These are phyloP conservation scores for Omphalea diandra DNA, from an alignment of 441 rosid genomes.

Conservation along the genomic window DNA sequence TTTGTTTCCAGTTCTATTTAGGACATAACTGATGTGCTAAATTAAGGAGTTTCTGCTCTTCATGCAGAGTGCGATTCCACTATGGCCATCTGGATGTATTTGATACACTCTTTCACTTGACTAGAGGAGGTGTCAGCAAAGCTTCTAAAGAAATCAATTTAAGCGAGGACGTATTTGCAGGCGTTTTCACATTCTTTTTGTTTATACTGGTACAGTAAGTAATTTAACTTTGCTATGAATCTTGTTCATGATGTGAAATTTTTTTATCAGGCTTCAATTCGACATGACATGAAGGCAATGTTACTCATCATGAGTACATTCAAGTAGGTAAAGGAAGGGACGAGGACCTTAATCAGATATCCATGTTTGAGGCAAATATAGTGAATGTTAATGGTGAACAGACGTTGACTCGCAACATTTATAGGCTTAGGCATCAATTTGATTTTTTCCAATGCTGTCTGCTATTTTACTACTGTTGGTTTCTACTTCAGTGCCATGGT, in stretches of 20 bases:
- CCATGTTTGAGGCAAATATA: conserved; percentile 99
- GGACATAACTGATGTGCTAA: neutral
- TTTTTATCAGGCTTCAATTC: conserved; percentile 80
- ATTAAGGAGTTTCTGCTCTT: conserved; percentile 12
- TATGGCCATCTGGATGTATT: conserved; percentile 99
- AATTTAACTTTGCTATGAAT: conserved; percentile 2
- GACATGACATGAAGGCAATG: conserved; percentile 98
- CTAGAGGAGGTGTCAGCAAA: conserved; percentile 99
- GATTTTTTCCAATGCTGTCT: conserved; percentile 99
- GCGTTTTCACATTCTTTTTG: conserved; percentile 26
- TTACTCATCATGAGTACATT: conserved; percentile 99
- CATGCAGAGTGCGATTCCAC: conserved; percentile 93
- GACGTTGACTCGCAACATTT: conserved; percentile 92
- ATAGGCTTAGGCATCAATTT: conserved; percentile 97
- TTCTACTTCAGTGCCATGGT: conserved; percentile 99
- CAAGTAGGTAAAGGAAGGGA: conserved; percentile 99
- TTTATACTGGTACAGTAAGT: neutral
- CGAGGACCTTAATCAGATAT: conserved; percentile 98
- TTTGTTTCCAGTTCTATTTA: neutral
- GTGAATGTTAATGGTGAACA: conserved; percentile 99
- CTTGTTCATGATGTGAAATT: conserved; percentile 3
- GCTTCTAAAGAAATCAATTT: conserved; percentile 96
- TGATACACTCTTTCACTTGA: conserved; percentile 94
- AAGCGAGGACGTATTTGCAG: conserved; percentile 99
- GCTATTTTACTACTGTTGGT: conserved; percentile 97